Evolutionary conservation across 2,329 filamentous ascomycete species (phyloP).

Genomic region (Pseudogymnoascus sp.): DNA sequence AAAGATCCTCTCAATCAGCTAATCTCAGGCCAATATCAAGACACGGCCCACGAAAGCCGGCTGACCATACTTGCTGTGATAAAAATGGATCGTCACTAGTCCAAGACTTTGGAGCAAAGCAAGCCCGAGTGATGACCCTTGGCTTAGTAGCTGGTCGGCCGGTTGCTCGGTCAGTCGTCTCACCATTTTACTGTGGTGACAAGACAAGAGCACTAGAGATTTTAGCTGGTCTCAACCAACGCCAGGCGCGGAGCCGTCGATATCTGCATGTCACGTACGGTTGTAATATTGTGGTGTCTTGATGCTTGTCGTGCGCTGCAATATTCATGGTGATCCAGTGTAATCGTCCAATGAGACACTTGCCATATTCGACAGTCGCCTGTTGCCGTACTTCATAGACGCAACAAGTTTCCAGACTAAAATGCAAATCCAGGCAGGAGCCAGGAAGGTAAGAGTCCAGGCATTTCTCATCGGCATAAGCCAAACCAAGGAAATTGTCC

Average conservation of each 20-base stretch:
- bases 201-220: background rate
- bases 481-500: background rate
- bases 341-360: background rate
- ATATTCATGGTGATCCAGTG: background rate
- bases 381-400: background rate
- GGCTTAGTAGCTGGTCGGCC: background rate
- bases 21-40: constrained; percentile 3
- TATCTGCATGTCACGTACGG: constrained; percentile 3
- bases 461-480: background rate
- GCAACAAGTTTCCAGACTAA: constrained; percentile 4
- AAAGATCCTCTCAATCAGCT: constrained; percentile 5
- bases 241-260: background rate
- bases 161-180: background rate
- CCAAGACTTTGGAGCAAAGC: background rate
- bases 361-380: background rate
- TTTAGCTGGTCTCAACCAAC: constrained; percentile 4
- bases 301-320: constrained; percentile 6
- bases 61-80: background rate
- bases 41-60: background rate
- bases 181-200: constrained; percentile 3
- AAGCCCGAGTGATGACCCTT: background rate
- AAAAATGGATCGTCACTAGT: constrained; percentile 7
- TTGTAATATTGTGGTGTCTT: constrained; percentile 5
- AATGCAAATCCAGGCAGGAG: background rate
- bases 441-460: background rate